A percentile compares a stretch with the other conserved stretches of the same genome.
Evolutionary conservation across 495 filamentous ascomycete genomes (phyloP).

Genomic region (Xylaria bambusicola): DNA sequence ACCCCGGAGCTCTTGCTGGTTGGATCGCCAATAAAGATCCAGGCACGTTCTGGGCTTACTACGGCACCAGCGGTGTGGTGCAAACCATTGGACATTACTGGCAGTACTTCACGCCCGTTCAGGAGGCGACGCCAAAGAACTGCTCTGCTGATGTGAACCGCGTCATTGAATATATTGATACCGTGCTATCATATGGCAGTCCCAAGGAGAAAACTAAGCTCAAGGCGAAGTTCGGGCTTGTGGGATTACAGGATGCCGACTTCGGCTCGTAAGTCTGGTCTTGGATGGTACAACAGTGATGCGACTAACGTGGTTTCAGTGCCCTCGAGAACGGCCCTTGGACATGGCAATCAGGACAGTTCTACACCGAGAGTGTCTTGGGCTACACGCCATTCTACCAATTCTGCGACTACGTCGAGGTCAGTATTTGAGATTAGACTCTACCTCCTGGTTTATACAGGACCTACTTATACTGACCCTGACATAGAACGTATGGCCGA

Average conservation of each 20-base stretch:
- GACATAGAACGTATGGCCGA: slow-evolving; percentile 29
- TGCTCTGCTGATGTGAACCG: slow-evolving; percentile 59
- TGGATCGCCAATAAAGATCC: slow-evolving; percentile 62
- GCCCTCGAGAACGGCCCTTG: slow-evolving; percentile 57
- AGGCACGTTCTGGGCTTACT: slow-evolving; percentile 69
- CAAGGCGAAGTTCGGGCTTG: slow-evolving; percentile 61
- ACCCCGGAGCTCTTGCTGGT: slow-evolving; percentile 63
- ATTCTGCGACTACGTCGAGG: slow-evolving; percentile 51
- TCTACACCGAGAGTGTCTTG: slow-evolving; percentile 38
- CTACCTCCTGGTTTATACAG: not conserved
- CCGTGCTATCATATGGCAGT: slow-evolving; percentile 44
- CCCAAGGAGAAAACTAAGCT: slow-evolving; percentile 47
- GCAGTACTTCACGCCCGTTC: slow-evolving; percentile 67
- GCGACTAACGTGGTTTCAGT: slow-evolving; percentile 34
- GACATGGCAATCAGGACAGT: slow-evolving; percentile 56
- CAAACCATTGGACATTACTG: slow-evolving; percentile 65
- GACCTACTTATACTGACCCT: not conserved
- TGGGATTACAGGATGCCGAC: slow-evolving; percentile 56
- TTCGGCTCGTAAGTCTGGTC: slow-evolving; percentile 47
- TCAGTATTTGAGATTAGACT: slow-evolving; percentile 1
- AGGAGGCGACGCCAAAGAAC: slow-evolving; percentile 63
- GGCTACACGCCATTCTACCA: slow-evolving; percentile 54
- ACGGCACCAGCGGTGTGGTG: slow-evolving; percentile 63
- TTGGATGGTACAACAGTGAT: slow-evolving; percentile 44
- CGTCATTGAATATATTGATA: slow-evolving; percentile 61